Evolutionary conservation across 2,329 filamentous ascomycete genomes (phyloP).

Genomic region (Thermothelomyces thermophilus): DNA sequence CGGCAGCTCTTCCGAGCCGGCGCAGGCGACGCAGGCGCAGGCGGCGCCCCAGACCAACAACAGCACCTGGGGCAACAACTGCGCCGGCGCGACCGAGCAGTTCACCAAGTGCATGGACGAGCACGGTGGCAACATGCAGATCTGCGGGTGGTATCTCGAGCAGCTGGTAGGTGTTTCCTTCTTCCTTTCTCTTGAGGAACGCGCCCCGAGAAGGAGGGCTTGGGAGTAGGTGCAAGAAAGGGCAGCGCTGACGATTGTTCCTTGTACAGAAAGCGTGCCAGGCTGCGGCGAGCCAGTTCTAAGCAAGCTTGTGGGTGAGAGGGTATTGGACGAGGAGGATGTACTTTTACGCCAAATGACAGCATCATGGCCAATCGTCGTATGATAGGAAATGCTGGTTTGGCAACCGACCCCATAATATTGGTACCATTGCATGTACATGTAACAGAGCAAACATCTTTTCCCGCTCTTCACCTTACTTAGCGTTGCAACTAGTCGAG

Average conservation of each 20-base stretch:
- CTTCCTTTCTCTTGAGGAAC: constrained; percentile 14
- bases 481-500: neutral
- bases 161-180: constrained; percentile 55
- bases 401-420: neutral
- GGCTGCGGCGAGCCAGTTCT: constrained; percentile 67
- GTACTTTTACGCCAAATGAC: neutral
- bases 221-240: neutral
- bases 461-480: constrained; percentile 7
- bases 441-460: constrained; percentile 1
- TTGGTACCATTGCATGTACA: constrained; percentile 2
- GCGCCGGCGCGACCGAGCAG: constrained; percentile 69
- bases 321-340: neutral
- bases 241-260: neutral
- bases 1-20: constrained; percentile 48
- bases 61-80: constrained; percentile 55
- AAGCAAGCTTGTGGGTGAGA: constrained; percentile 31
- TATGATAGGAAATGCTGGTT: neutral
- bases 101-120: constrained; percentile 98
- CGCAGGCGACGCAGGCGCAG: constrained; percentile 37
- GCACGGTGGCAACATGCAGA: constrained; percentile 85
- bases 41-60: constrained; percentile 41
- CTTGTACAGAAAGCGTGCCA: constrained; percentile 67
- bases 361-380: neutral
- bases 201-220: no score
- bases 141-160: constrained; percentile 97